Evolutionary conservation across 2,329 filamentous ascomycete genomes (phyloP), one percentile per base, ranked within the genome.

Genomic region (Ceratocystis lukuohia): DNA sequence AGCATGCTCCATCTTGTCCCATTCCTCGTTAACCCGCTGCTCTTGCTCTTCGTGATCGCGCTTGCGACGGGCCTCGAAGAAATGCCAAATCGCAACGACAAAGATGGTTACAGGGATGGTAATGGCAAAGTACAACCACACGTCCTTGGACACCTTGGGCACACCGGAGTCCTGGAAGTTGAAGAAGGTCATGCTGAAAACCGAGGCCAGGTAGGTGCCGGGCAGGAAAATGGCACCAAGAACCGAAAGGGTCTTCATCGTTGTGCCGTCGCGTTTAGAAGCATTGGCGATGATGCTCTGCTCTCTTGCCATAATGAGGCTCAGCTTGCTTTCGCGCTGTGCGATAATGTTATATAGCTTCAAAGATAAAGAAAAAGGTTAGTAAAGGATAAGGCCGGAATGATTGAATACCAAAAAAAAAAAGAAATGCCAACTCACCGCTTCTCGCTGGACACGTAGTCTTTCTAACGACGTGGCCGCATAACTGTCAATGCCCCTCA

Each of bases 131-230:
- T 86, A 87, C 65, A 87, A 79, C 84, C 84, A 87, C 30, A 87
- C 53, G 53, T 76, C 62, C 78, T 74, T 20, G 76, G 72, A 10
- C 80, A 81, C 17, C 85, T 80, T 61, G 76, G 77, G 75, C 20
- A 74, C 72, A 3, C 74, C 72, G 63, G 73, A 75, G 48, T 76
- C 74, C 69, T 80, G 79, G 70, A 85, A 86, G 74, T 86, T 80
- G 75, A 87, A 87, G 72, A 87, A 87, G 0, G 82, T 83, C 83
- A 86, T 87, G 76, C 80, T 82, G 70, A 87, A 87, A 28, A 87
- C 76, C 0, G 84, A 86, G 7, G 84, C 80, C 20, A 87, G 77
- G 69, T 81, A 85, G 0, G 83, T 85, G 1, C 83, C 84, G 0
- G 84, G 84, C 5, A 87, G 75, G 70, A 87, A 87, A 50, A 87